Percentiles rank a stretch among this genome's conserved stretches.
These are phyloP conservation scores for Rhizoclosmatium globosum DNA, from an alignment of 192 early-diverging fungal genomes.

Conservation along the genomic window DNA sequence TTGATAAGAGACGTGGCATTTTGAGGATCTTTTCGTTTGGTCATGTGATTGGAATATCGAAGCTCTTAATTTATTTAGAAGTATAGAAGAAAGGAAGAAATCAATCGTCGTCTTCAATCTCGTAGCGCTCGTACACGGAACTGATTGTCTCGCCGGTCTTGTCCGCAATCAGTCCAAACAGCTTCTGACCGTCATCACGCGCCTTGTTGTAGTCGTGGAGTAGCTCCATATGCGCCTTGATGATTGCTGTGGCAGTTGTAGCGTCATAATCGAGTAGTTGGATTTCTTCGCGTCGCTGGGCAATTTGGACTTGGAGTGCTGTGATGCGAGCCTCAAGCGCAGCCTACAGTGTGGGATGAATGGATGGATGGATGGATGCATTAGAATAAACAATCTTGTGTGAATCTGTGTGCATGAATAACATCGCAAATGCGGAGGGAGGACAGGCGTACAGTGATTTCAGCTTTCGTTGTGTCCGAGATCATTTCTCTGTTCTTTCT, in stretches of 20 bases:
- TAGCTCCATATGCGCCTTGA: slow-evolving; percentile 9
- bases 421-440: not conserved
- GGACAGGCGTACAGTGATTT: not conserved
- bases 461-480: too few relatives aligned
- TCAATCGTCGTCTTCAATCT: slow-evolving; percentile 11
- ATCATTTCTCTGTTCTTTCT: not conserved
- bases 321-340: not conserved
- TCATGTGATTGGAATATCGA: not conserved
- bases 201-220: slow-evolving; percentile 4
- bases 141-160: slow-evolving; percentile 15
- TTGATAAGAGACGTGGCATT: not conserved
- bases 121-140: slow-evolving; percentile 10
- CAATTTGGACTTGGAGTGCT: not conserved
- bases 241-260: not conserved
- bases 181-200: slow-evolving; percentile 21
- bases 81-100: not conserved
- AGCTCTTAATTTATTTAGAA: not conserved
- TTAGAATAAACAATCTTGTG: too few relatives aligned
- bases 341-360: not conserved
- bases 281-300: slow-evolving; percentile 1
- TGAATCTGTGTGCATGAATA: too few relatives aligned
- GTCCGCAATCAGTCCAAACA: slow-evolving; percentile 33
- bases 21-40: not conserved
- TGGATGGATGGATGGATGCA: too few relatives aligned
- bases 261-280: not conserved